Evolutionary conservation across 164 flowering plant genomes (phyloP).

Genomic region (Kalanchoe fedtschenkoi): DNA sequence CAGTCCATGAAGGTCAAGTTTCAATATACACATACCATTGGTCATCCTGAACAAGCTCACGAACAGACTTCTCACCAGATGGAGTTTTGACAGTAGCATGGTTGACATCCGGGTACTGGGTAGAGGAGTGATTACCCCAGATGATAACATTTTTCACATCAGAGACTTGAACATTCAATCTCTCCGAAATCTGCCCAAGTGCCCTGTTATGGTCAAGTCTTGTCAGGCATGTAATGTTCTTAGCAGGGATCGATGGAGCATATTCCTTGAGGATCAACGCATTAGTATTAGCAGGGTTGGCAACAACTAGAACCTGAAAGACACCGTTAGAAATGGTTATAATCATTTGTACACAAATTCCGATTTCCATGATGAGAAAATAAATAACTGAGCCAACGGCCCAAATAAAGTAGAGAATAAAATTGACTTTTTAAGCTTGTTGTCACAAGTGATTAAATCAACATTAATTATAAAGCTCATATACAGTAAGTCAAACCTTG

Average conservation of each 20-base stretch:
- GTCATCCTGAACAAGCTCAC: conserved; percentile 81
- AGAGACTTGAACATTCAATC: conserved; percentile 71
- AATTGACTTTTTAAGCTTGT: not conserved
- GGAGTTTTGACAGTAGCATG: conserved; percentile 78
- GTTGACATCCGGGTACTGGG: conserved; percentile 85
- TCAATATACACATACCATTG: conserved; percentile 43
- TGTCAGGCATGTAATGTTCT: conserved; percentile 84
- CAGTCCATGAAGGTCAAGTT: not conserved
- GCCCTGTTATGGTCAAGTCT: conserved; percentile 98
- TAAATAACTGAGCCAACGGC: not conserved
- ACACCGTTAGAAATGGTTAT: not conserved
- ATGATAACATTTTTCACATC: conserved; percentile 95
- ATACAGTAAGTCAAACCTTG: conserved; percentile 44
- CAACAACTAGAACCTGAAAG: conserved; percentile 89
- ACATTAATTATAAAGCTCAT: not conserved
- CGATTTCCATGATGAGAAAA: not conserved
- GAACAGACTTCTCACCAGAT: conserved; percentile 75
- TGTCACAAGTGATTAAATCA: not conserved
- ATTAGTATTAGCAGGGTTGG: conserved; percentile 98
- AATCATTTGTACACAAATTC: not conserved
- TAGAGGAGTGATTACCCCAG: conserved; percentile 97
- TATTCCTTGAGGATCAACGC: conserved; percentile 96
- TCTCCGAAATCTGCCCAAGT: conserved; percentile 92
- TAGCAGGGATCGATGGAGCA: conserved; percentile 80
- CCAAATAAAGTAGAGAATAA: not conserved